Base-by-base conservation (phyloP, 352 stramenopile species). In the Phytophthora ohioensis region DNA sequence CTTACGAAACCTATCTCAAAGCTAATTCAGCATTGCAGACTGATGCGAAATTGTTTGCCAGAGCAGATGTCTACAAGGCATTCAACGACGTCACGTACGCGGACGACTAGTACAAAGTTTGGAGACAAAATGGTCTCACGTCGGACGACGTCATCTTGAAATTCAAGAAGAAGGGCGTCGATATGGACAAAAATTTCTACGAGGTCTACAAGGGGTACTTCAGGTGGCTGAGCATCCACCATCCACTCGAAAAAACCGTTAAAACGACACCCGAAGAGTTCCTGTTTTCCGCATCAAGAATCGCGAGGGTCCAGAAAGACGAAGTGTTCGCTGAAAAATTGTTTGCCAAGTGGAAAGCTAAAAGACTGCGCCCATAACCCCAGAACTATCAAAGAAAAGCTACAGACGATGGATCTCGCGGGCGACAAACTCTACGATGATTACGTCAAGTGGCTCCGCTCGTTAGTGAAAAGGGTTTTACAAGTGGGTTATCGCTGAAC, bases 401-500 rank as follows among this genome's bases (percentile, higher is more conserved):
- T 66, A 2, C 7, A 8, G 41, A 11, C 0, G 3, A 51, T 57
- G 58, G 13, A 13, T 11, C 32, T 17, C 27, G 8, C 21, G 13
- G 48, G 32, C 31, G 13, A 60, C 27, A 4, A 7, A 0, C 8
- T 62, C 27, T 67, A 67, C 39, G n/a, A 17, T 45, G 15, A 65
- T 49, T 65, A 57, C 36, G 21, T 51, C 6, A 31, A 11, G 5
- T 62, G 60, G 60, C 60, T 67, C 21, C 32, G 36, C 30, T 27
- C 47, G 31, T 11, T 35, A 51, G 45, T 51, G 39, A 45, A 9
- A 45, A 17, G 39, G 17, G 17, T 21, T 21, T 21, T 21, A 21
- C 17, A 21, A 21, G 17, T 0, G 17, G 17, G 1, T 21, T 21
- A 21, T 21, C 17, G 17, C 17, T 21, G 17, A 0, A 21, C 17